phyloP scores from a whole-genome alignment of 768 basidiomycete genomes.

The Xerocomellus chrysenteron region DNA sequence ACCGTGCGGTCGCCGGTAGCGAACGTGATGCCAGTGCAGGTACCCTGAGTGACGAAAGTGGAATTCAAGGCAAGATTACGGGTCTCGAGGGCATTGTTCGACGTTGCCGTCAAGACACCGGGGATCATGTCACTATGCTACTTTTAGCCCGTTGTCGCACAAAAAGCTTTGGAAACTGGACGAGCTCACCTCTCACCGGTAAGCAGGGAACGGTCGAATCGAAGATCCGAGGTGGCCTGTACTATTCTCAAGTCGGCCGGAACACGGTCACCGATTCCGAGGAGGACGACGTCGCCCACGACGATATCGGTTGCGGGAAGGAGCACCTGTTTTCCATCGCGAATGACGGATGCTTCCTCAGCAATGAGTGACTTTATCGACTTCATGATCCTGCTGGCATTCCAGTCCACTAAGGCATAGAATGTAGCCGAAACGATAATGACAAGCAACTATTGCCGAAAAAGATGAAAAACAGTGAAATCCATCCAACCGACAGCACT shows the following conservation, averaged over 20 bases:
- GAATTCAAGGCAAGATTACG: conserved; percentile 49
- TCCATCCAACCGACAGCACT: conserved; percentile 15
- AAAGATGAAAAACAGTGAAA: conserved; percentile 11
- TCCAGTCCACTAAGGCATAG: conserved; percentile 51
- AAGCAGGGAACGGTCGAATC: conserved; percentile 50
- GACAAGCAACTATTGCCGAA: conserved; percentile 34
- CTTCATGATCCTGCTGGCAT: conserved; percentile 48
- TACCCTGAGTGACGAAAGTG: conserved; percentile 41
- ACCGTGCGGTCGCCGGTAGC: conserved; percentile 42
- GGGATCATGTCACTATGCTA: conserved; percentile 40
- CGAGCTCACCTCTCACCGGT: conserved; percentile 44
- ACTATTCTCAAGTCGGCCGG: conserved; percentile 59
- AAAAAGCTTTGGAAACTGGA: background rate
- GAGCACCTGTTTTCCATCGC: conserved; percentile 45
- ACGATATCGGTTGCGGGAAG: conserved; percentile 54
- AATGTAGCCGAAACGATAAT: conserved; percentile 41
- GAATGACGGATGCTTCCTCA: conserved; percentile 52
- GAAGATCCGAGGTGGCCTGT: conserved; percentile 46
- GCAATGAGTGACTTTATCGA: conserved; percentile 58
- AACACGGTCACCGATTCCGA: conserved; percentile 54
- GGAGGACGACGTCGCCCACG: conserved; percentile 51
- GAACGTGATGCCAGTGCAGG: conserved; percentile 40
- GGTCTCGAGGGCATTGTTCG: conserved; percentile 46
- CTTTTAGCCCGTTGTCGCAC: conserved; percentile 2
- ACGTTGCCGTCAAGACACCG: conserved; percentile 42